These are phyloP conservation scores for Bassia scoparia DNA, from an alignment of 148 eudicot genomes.

Conservation along the genomic window DNA sequence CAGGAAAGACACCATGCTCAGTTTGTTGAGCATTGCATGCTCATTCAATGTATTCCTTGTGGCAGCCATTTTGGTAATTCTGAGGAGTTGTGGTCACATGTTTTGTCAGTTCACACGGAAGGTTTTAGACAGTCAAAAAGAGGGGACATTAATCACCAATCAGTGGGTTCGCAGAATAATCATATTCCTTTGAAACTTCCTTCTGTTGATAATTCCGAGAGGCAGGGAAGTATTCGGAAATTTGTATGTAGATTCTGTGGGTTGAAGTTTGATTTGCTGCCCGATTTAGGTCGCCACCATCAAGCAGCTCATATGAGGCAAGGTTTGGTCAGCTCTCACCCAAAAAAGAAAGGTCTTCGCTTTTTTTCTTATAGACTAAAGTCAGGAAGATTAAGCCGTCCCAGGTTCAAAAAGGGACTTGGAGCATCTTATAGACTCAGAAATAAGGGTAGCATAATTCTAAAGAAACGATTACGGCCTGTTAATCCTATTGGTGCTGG, in stretches of 20 bases:
- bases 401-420: conserved; percentile 68
- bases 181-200: conserved; percentile 24
- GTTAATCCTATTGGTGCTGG: conserved; percentile 38
- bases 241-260: conserved; percentile 88
- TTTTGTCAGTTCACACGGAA: conserved; percentile 64
- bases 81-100: conserved; percentile 85
- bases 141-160: conserved; percentile 19
- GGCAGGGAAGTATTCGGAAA: conserved; percentile 41
- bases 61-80: conserved; percentile 78
- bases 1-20: conserved; percentile 87
- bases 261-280: conserved; percentile 83
- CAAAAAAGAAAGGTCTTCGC: conserved; percentile 60
- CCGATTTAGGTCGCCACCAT: conserved; percentile 98
- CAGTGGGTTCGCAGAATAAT: conserved; percentile 33
- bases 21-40: conserved; percentile 91
- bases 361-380: conserved; percentile 74
- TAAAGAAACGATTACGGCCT: conserved; percentile 67
- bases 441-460: conserved; percentile 51
- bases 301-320: conserved; percentile 95
- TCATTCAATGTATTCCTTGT: conserved; percentile 85
- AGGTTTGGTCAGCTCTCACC: conserved; percentile 39
- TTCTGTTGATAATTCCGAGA: conserved; percentile 37
- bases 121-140: conserved; percentile 50
- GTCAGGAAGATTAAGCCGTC: conserved; percentile 77
- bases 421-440: conserved; percentile 63